Base-by-base conservation (phyloP, 306 rosid species). In the Malus asiatica region DNA sequence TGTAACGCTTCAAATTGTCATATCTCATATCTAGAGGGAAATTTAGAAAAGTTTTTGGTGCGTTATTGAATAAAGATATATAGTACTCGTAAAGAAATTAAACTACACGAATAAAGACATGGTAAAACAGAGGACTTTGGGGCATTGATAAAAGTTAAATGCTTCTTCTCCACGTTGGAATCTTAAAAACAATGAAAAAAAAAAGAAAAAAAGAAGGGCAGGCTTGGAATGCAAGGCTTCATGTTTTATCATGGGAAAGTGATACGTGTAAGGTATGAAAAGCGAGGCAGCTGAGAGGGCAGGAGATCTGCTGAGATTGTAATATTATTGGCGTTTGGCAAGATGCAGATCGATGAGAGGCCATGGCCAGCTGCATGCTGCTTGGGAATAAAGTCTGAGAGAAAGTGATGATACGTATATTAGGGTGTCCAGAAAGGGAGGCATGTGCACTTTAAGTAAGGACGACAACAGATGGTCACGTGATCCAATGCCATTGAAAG, bases 381-480 rank as follows among this genome's bases (percentile, higher is more conserved):
- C 66, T 62, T 62, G 66, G 66, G 40, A 8, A 16, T 29, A 64
- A 87, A 90, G 90, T 70, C 77, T 86, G 45, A 66, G 76, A 7
- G 62, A 4, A 51, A 25, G 30, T 12, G 40, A 20, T 15, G 40
- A 57, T 59, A 51, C 19, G 45, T 6, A 53, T 4, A 48, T 2
- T 59, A 59, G 66, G 52, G 32, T 65, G 27, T 72, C 68, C 70
- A 66, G 67, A 79, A 77, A 71, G 77, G 76, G 44, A 35, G 73
- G 88, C 88, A 80, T 78, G 85, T 86, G 83, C 83, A 76, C 78
- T 79, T 81, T 70, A 87, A 90, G 93, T 81, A 78, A 88, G 80
- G 84, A 53, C 74, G 33, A 77, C 40, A 71, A 63, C 23, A 45
- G 57, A 65, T 52, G 44, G 35, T 82, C 88, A 86, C 84, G 83